phyloP scores from a whole-genome alignment of 2,329 filamentous ascomycete genomes.

The Dactylellina parvicollis region DNA sequence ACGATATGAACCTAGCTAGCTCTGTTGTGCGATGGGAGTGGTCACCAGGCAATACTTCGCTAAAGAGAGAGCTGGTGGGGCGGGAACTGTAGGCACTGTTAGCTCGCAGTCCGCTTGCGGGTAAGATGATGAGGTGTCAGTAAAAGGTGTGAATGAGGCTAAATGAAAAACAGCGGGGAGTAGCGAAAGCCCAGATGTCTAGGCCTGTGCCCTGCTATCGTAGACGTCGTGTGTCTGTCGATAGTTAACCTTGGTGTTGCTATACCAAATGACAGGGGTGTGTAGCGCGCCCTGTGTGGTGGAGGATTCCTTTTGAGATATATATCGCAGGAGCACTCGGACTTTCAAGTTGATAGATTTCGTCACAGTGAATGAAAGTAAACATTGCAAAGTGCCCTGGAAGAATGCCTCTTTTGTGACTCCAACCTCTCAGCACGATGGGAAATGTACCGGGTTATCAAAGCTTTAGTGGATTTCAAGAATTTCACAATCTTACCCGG shows the following conservation, averaged over 20 bases:
- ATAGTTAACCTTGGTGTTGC: too few species aligned
- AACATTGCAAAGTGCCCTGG: not conserved
- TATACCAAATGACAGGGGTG: too few species aligned
- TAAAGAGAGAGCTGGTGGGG: not conserved
- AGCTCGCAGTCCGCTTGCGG: not conserved
- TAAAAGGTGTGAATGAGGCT: not conserved
- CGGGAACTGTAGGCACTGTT: not conserved
- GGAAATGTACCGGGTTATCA: not conserved
- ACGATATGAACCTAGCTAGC: not conserved
- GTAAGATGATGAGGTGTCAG: too few species aligned
- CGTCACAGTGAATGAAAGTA: not conserved
- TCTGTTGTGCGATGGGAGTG: too few species aligned
- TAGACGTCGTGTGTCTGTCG: not conserved
- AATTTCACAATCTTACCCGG: not conserved
- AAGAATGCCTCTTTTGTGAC: constrained; percentile 2
- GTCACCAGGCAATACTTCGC: not conserved
- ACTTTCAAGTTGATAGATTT: not conserved
- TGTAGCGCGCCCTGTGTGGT: not conserved
- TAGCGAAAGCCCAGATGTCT: not conserved
- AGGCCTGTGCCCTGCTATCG: not conserved
- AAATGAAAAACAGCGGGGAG: not conserved
- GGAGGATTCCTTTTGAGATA: not conserved
- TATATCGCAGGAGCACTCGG: not conserved
- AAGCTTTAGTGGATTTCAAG: not conserved
- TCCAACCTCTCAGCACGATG: constrained; percentile 7